phyloP scores from a whole-genome alignment of 1,284 basidiomycete species.

The Cryptococcus neoformans region DNA sequence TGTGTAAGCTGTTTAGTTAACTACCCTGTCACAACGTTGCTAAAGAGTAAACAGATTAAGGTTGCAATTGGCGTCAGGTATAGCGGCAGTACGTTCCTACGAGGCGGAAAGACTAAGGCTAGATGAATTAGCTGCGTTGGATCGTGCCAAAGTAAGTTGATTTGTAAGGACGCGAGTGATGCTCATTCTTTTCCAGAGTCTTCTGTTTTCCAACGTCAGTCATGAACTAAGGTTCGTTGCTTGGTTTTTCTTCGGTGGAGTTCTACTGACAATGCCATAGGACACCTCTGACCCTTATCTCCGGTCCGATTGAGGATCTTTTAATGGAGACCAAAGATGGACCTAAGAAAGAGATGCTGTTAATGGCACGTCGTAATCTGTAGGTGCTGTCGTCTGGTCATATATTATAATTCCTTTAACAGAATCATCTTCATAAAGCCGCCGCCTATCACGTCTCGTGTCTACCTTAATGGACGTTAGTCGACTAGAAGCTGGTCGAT shows the following conservation, averaged over 20 bases:
- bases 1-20: conserved; percentile 15
- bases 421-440: conserved; percentile 6
- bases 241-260: background rate
- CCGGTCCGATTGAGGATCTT: conserved; percentile 42
- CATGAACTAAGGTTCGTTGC: conserved; percentile 37
- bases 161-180: background rate
- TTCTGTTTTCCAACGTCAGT: conserved; percentile 45
- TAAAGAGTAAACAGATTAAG: conserved; percentile 15
- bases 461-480: conserved; percentile 47
- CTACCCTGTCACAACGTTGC: background rate
- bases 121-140: conserved; percentile 49
- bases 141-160: conserved; percentile 41
- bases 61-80: conserved; percentile 37
- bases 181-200: conserved; percentile 9
- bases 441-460: conserved; percentile 41
- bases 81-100: conserved; percentile 42
- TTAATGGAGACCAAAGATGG: conserved; percentile 29
- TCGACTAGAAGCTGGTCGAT: conserved; percentile 42
- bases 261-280: conserved; percentile 4
- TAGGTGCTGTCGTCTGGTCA: background rate
- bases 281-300: conserved; percentile 49
- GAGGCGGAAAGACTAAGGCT: conserved; percentile 46
- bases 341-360: conserved; percentile 36
- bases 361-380: conserved; percentile 44
- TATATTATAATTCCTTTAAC: background rate